Evolutionary conservation across 1,284 basidiomycete genomes (phyloP), one percentile per base, ranked within the genome.

Genomic region (Coniophora puteana): DNA sequence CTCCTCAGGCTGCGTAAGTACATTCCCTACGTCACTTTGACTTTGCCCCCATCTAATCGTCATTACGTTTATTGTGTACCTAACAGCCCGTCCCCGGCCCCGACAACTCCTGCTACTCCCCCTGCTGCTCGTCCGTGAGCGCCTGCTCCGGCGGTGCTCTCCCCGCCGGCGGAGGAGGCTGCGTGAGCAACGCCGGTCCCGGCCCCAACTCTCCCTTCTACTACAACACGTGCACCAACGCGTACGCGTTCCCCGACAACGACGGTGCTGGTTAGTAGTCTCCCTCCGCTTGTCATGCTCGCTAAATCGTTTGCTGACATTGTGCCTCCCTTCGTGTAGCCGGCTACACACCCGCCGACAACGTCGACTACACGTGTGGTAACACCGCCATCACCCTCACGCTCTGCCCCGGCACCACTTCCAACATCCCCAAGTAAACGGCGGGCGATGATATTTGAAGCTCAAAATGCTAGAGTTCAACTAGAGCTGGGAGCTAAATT

Each of bases 81-180:
- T n/a, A n/a, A n/a, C 17, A 63, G 59, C 58, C 61, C 11, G 55
- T 62, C 12, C 44, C 59, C 3, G 58, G 58, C n/a, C 58, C 59
- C 1, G 12, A 8, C 8, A 27, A 35, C 8, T 41, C 55, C 0
- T 59, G 58, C 52, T 59, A 43, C 44, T 62, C 61, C 11, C 47
- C 56, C 1, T 59, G 61, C 35, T 59, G 61, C 32, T 45, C 50
- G 22, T 54, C 61, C 12, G 49, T 33, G 3, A 8, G 29, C 2
- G 54, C 56, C 2, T 61, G 59, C 49, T 26, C 41, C 5, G 46
- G 46, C 6, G 58, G 57, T 18, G 57, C 59, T 10, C 51, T 63
- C 8, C 57, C 57, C 8, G 35, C 52, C 5, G 18, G 50, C 10
- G 61, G 58, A 7, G 61, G 58, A 35, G 58, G 58, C 24, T 63